Conservation (phyloP, 2,329 filamentous ascomycete species). For the Scedosporium aurantiacum region DNA sequence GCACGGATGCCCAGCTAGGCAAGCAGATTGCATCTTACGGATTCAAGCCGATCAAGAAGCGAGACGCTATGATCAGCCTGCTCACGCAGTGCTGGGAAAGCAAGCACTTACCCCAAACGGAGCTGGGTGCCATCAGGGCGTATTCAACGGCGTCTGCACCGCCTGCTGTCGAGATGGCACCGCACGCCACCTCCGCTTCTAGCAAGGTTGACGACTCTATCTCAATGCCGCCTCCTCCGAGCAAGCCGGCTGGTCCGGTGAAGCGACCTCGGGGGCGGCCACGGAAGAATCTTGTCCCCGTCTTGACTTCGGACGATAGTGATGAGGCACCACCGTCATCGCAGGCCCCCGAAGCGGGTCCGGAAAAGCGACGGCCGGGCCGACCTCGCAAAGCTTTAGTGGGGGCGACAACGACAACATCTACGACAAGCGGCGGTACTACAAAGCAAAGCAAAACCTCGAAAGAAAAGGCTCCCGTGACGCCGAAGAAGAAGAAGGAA, state of each 20-base stretch:
- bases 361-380: slow-evolving; percentile 20
- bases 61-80: slow-evolving; percentile 58
- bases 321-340: neutral
- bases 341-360: slow-evolving; percentile 23
- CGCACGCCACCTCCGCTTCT: slow-evolving; percentile 1
- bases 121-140: slow-evolving; percentile 10
- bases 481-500: neutral
- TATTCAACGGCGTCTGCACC: slow-evolving; percentile 10
- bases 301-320: neutral
- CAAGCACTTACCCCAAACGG: slow-evolving; percentile 25
- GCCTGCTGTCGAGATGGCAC: neutral
- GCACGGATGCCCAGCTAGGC: slow-evolving; percentile 51
- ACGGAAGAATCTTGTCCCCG: slow-evolving; percentile 17
- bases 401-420: neutral
- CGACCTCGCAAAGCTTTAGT: slow-evolving; percentile 26
- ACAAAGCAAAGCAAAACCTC: neutral
- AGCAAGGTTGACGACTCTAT: slow-evolving; percentile 5
- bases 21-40: slow-evolving; percentile 53
- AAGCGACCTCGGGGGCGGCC: slow-evolving; percentile 23
- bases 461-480: neutral
- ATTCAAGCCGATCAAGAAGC: slow-evolving; percentile 60
- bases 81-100: slow-evolving; percentile 62
- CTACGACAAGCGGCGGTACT: too few relatives aligned
- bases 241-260: slow-evolving; percentile 1
- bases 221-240: slow-evolving; percentile 6